Base-by-base conservation (phyloP, 257 asterid species). In the Nemophila menziesii region DNA sequence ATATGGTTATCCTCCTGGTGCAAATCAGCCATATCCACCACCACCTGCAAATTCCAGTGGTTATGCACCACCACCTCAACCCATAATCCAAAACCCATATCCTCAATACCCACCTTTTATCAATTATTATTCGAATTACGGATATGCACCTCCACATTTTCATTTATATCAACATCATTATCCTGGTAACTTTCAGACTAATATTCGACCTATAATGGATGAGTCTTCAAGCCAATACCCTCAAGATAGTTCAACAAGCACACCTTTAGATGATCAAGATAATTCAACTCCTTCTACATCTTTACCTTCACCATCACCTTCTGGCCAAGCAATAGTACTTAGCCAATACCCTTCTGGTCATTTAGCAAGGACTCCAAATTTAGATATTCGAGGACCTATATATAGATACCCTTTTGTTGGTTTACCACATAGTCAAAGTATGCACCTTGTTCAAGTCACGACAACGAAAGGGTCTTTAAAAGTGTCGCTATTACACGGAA, bases 401-500 rank as follows among this genome's bases (percentile, higher is more conserved):
- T 71, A 69, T 44, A 80, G 69, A 33, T 52, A 66, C 54, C 75
- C 72, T 33, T 48, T 43, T 21, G 20, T 46, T 12, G 65, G 51
- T 55, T 20, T 56, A 20, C 71, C 71, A 14, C 54, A 53, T 29
- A 51, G 50, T 58, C 51, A 54, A 20, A 48, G 23, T 51, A 59
- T 77, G 77, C 93, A 82, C 71, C 63, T 90, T 49, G 78, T 74
- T 65, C 79, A 72, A 12, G 54, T 70, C 4, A 60, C 94, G 27
- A 48, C 78, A 11, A n/a, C n/a, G n/a, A 75, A 64, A 60, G 58
- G 65, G 5, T 79, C 94, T 51, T 48, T 69, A 58, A 90, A 70
- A 67, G 70, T 77, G 51, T 50, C 86, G 61, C 92, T 82, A 36
- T 64, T 90, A 33, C 99, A 90, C 13, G 96, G 99, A 19, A 73